phyloP scores from a whole-genome alignment of 768 basidiomycete genomes.

The Mycena capillaripes region DNA sequence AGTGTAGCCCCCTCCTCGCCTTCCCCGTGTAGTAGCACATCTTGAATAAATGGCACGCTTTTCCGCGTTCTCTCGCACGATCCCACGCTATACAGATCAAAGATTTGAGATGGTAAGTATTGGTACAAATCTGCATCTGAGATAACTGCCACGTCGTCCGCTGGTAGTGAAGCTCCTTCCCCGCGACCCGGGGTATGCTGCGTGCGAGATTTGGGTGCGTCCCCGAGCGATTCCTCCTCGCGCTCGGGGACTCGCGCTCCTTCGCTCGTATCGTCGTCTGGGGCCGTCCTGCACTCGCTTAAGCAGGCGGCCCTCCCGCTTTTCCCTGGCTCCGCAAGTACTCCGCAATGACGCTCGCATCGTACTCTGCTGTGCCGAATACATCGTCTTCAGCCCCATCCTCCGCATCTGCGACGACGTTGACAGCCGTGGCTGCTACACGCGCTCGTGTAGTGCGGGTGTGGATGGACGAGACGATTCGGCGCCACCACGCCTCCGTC shows the following conservation, averaged over 20 bases:
- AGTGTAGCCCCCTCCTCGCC: neutral
- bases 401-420: slow-evolving; percentile 10
- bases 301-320: slow-evolving; percentile 24
- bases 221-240: slow-evolving; percentile 29
- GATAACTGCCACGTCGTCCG: slow-evolving; percentile 7
- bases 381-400: neutral
- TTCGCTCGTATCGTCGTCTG: neutral
- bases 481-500: slow-evolving; percentile 35
- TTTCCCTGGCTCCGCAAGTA: slow-evolving; percentile 25
- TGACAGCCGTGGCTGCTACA: neutral
- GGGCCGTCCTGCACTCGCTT: slow-evolving; percentile 20
- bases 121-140: slow-evolving; percentile 7
- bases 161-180: slow-evolving; percentile 16
- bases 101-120: slow-evolving; percentile 11
- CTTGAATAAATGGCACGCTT: slow-evolving; percentile 24
- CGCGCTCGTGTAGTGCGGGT: neutral
- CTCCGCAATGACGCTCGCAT: slow-evolving; percentile 11
- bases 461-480: slow-evolving; percentile 28
- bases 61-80: neutral
- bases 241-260: slow-evolving; percentile 26
- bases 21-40: neutral
- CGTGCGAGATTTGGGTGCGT: slow-evolving; percentile 8
- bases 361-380: slow-evolving; percentile 20
- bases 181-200: slow-evolving; percentile 19
- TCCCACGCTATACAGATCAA: slow-evolving; percentile 30